Evolutionary conservation across 345 rosid species (phyloP), one percentile per base, ranked within the genome.

Genomic region (Turritis glabra): DNA sequence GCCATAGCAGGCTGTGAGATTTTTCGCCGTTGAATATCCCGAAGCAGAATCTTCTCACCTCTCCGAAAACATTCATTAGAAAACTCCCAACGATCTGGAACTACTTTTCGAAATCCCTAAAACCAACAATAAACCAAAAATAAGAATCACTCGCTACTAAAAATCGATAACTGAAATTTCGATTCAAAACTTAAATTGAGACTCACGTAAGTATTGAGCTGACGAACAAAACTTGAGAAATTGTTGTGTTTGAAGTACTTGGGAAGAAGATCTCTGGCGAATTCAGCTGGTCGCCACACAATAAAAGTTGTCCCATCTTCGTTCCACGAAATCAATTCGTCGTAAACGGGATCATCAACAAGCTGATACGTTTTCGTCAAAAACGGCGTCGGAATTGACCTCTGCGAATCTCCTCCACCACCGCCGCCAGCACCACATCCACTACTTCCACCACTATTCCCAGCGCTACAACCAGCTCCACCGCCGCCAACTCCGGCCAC

Each of bases 1-100:
- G 84, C 32, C 15, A 77, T 69, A 5, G 79, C 67, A 0, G 80
- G 11, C 38, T 84, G 85, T 5, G 84, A 82, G 59, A 91, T 82
- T 73, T 93, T 93, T 73, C 98, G 82, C 0, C 98, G 91, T 68
- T 91, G 98, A 23, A 93, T 93, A 61, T 91, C 94, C 2, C 94
- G 86, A 29, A 93, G 91, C 21, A 91, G 81, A 18, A 75, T 74
- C 78, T 88, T 93, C 70, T 89, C 97, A 19, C 97, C 98, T 79
- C 85, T 81, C 56, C 80, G 77, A 41, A 94, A 94, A 72, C 84
- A 85, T 9, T 90, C 97, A 23, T 94, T 88, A 7, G 93, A 88
- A 41, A 94, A 94, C 73, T 94, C 98, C 98, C 98, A 94, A 52
- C 95, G 91, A 74, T 93, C 98, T 11, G 98, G 94, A 43, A 88